Percentiles rank a stretch among this genome's conserved stretches.
Evolutionary conservation across 192 early-diverging fungal species (phyloP).

Genomic region (Umbelopsis sp.): DNA sequence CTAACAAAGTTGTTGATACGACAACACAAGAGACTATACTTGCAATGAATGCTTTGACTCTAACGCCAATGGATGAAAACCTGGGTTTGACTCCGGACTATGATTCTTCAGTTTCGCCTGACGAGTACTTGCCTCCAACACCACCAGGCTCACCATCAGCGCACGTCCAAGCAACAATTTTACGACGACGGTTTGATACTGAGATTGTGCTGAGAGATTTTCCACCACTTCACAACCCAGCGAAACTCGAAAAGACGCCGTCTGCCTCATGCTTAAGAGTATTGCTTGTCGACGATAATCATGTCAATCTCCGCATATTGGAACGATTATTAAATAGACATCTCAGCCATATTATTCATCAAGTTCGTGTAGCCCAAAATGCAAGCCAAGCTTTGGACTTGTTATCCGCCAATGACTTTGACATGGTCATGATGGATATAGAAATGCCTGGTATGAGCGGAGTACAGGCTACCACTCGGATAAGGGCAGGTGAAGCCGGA

Average conservation of each 20-base stretch:
- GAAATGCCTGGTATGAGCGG: conserved; percentile 70
- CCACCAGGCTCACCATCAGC: conserved; percentile 21
- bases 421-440: conserved; percentile 70
- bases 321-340: conserved; percentile 57
- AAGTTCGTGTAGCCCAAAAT: conserved; percentile 45
- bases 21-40: background rate
- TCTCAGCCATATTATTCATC: conserved; percentile 47
- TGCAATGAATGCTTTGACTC: background rate
- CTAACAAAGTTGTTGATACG: no score
- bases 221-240: background rate
- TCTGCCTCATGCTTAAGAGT: conserved; percentile 43
- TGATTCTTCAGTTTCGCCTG: background rate
- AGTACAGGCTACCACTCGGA: conserved; percentile 57
- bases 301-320: conserved; percentile 66
- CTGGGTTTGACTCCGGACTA: background rate
- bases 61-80: background rate
- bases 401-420: conserved; percentile 49
- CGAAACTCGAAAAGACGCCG: background rate
- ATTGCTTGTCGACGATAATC: conserved; percentile 70
- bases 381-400: conserved; percentile 55
- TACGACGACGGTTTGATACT: conserved; percentile 6
- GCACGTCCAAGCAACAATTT: background rate
- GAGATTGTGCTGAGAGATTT: background rate
- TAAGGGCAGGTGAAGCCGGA: conserved; percentile 40
- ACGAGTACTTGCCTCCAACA: background rate